These are phyloP conservation scores for Cordyceps tenuipes DNA, from an alignment of 2,329 filamentous ascomycete species.

Conservation along the genomic window DNA sequence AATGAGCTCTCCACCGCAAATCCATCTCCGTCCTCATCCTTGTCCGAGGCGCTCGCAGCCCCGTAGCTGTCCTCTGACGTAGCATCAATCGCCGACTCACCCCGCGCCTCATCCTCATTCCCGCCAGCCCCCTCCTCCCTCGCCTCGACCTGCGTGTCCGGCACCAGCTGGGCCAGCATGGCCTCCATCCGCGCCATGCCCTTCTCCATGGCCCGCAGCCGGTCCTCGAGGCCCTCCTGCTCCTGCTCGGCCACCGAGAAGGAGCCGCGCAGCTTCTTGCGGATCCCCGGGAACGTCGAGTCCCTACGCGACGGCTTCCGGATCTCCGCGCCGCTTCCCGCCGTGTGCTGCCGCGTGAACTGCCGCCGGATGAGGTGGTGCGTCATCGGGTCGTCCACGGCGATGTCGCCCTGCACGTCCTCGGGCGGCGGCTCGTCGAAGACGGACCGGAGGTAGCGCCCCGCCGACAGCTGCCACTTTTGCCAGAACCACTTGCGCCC, in stretches of 20 bases:
- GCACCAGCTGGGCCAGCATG: slow-evolving; percentile 34
- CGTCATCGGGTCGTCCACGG: slow-evolving; percentile 51
- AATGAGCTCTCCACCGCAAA: slow-evolving; percentile 24
- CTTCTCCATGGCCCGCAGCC: slow-evolving; percentile 43
- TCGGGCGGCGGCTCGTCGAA: slow-evolving; percentile 65
- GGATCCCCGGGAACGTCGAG: slow-evolving; percentile 47
- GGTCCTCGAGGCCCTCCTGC: slow-evolving; percentile 32
- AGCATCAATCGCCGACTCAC: slow-evolving; percentile 6
- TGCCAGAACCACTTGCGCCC: slow-evolving; percentile 51
- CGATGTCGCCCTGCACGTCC: slow-evolving; percentile 46
- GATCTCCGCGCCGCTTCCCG: slow-evolving; percentile 16
- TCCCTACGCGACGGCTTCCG: slow-evolving; percentile 39
- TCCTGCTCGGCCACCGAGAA: slow-evolving; percentile 37
- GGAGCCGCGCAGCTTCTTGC: slow-evolving; percentile 39
- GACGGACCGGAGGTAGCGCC: slow-evolving; percentile 63
- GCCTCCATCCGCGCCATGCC: slow-evolving; percentile 39
- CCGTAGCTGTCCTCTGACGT: slow-evolving; percentile 5
- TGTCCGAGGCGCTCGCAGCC: background rate
- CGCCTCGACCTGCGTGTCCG: slow-evolving; percentile 16
- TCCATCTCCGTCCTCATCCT: slow-evolving; percentile 17
- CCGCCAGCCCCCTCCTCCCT: slow-evolving; percentile 22
- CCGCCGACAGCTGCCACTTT: slow-evolving; percentile 58
- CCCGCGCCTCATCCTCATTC: slow-evolving; percentile 18
- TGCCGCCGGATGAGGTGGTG: slow-evolving; percentile 50
- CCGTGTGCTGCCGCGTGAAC: slow-evolving; percentile 39